These are phyloP conservation scores for Yarrowia sp. DNA, from an alignment of 805 yeast species.

Conservation along the genomic window DNA sequence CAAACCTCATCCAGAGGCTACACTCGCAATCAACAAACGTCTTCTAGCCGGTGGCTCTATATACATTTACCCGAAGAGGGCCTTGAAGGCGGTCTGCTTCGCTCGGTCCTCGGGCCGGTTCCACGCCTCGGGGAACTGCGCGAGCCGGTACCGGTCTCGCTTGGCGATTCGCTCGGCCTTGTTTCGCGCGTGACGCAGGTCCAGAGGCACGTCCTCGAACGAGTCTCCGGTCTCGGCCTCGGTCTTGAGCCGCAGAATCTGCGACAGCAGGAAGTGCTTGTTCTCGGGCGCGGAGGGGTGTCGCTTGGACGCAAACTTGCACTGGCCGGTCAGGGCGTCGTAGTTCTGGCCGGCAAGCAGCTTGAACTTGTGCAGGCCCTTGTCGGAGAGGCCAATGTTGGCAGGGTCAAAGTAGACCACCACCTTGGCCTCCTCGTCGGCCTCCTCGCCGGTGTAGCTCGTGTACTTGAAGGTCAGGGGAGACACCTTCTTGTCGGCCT, in stretches of 20 bases:
- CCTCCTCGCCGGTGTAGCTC: slow-evolving; percentile 67
- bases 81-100: slow-evolving; percentile 12
- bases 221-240: slow-evolving; percentile 66
- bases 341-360: slow-evolving; percentile 77
- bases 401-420: slow-evolving; percentile 53
- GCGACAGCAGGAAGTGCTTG: slow-evolving; percentile 66
- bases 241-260: slow-evolving; percentile 56
- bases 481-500: slow-evolving; percentile 29
- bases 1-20: no score
- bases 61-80: slow-evolving; percentile 19
- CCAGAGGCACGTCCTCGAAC: slow-evolving; percentile 77
- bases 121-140: slow-evolving; percentile 61
- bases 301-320: slow-evolving; percentile 63
- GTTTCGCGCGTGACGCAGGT: slow-evolving; percentile 62
- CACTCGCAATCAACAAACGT: no score
- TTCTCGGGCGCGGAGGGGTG: slow-evolving; percentile 83
- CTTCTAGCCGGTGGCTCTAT: no score
- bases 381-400: slow-evolving; percentile 45
- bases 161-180: slow-evolving; percentile 39
- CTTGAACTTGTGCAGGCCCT: slow-evolving; percentile 69
- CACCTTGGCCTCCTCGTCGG: slow-evolving; percentile 71
- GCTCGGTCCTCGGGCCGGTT: slow-evolving; percentile 17
- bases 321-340: slow-evolving; percentile 55
- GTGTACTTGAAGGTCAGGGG: slow-evolving; percentile 63
- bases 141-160: slow-evolving; percentile 11